A percentile compares a stretch with the other conserved stretches of the same genome.
Conservation (phyloP, 1,139 yeast genomes). For the Lodderomyces metapsilosis region DNA sequence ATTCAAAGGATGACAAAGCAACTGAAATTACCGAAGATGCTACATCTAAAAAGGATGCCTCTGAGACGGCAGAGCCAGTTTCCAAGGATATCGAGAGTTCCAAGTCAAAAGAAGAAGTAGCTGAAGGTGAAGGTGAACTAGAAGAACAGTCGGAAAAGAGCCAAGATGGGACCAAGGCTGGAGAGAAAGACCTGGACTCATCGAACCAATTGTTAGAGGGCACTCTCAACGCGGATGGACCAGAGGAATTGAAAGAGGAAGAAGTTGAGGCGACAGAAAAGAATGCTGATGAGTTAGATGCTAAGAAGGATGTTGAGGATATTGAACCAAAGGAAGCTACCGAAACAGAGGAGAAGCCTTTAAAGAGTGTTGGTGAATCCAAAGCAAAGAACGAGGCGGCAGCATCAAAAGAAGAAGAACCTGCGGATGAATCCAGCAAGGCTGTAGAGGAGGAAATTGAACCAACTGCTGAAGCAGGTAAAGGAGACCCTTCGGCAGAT, state of each 20-base stretch:
- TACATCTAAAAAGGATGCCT: conserved; percentile 5
- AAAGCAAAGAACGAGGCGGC: too few species aligned
- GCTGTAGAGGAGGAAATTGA: not conserved
- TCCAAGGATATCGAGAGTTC: not conserved
- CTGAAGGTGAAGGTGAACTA: too few species aligned
- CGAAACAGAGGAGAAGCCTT: not conserved
- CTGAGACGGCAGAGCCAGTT: conserved; percentile 2
- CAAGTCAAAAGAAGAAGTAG: too few species aligned
- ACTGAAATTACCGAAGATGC: not conserved
- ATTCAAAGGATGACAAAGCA: conserved; percentile 8
- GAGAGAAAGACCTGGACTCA: too few species aligned
- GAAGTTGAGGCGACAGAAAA: conserved; percentile 6
- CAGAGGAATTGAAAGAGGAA: conserved; percentile 4
- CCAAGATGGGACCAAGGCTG: too few species aligned
- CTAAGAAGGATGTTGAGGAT: conserved; percentile 2
- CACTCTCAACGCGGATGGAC: conserved; percentile 5
- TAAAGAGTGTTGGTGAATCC: too few species aligned
- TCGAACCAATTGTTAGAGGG: not conserved
- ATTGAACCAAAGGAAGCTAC: conserved; percentile 2
- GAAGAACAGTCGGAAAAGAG: conserved; percentile 3
- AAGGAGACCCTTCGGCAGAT: too few species aligned
- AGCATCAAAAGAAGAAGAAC: too few species aligned
- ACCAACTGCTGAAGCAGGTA: not conserved
- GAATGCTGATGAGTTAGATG: conserved; percentile 9
- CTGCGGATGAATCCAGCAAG: too few species aligned